phyloP scores from a whole-genome alignment of 2,329 filamentous ascomycete genomes.

The Stachybotrys chlorohalonatus region DNA sequence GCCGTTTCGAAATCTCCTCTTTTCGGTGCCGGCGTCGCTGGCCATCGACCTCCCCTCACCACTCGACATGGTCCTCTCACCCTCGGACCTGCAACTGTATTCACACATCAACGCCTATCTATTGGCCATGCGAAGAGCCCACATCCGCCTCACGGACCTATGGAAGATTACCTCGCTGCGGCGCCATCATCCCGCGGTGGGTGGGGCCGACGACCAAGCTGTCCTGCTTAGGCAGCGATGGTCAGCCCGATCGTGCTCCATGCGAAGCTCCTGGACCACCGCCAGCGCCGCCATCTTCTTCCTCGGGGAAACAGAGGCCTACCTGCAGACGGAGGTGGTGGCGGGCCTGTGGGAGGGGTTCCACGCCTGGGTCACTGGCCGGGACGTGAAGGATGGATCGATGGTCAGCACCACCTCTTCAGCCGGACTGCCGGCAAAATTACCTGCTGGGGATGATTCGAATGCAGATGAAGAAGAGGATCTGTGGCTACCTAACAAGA shows the following conservation, averaged over 20 bases:
- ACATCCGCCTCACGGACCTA: conserved; percentile 72
- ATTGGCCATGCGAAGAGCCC: conserved; percentile 73
- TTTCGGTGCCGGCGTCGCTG: conserved; percentile 63
- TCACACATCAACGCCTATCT: conserved; percentile 83
- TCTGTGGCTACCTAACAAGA: conserved; percentile 15
- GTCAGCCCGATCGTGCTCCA: conserved; percentile 51
- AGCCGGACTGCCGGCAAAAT: neutral
- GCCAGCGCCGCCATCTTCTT: conserved; percentile 83
- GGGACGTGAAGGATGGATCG: conserved; percentile 20
- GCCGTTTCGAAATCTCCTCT: conserved; percentile 71
- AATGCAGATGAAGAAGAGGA: conserved; percentile 14
- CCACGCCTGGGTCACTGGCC: conserved; percentile 58
- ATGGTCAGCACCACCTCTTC: conserved; percentile 12
- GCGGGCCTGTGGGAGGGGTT: conserved; percentile 75
- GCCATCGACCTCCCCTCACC: conserved; percentile 68
- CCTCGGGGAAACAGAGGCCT: conserved; percentile 76
- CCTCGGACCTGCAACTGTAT: conserved; percentile 69
- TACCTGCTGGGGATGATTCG: conserved; percentile 2
- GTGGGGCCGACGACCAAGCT: conserved; percentile 51
- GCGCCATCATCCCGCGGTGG: conserved; percentile 65
- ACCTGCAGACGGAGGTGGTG: conserved; percentile 85
- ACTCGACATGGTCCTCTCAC: conserved; percentile 76
- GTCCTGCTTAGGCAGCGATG: conserved; percentile 54
- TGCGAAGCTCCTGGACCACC: conserved; percentile 85
- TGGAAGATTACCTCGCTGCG: conserved; percentile 80